These are phyloP conservation scores for Blastobotrys buckinghamii DNA, from an alignment of 1,139 yeast species.

Conservation along the genomic window DNA sequence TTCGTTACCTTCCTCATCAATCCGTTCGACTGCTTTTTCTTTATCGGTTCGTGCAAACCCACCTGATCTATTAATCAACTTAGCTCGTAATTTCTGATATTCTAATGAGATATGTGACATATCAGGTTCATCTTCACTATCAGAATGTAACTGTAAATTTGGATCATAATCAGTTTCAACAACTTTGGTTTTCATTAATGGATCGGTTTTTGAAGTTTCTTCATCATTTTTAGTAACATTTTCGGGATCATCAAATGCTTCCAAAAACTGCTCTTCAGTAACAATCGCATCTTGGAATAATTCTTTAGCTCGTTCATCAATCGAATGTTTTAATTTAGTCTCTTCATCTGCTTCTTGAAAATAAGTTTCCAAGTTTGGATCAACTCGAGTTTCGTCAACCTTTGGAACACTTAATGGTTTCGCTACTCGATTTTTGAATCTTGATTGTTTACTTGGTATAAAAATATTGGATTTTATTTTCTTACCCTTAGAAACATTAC, in stretches of 20 bases:
- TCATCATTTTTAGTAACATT: slow-evolving; percentile 14
- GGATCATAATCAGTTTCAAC: slow-evolving; percentile 7
- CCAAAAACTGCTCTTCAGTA: slow-evolving; percentile 33
- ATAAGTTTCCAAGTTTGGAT: slow-evolving; percentile 1
- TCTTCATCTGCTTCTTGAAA: slow-evolving; percentile 1
- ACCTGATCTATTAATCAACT: slow-evolving; percentile 43
- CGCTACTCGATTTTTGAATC: slow-evolving; percentile 1
- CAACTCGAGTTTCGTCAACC: slow-evolving; percentile 6
- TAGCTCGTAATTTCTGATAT: slow-evolving; percentile 54
- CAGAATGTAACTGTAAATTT: slow-evolving; percentile 5
- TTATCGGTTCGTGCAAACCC: slow-evolving; percentile 44
- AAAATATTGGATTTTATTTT: background rate
- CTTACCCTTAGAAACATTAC: background rate
- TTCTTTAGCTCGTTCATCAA: slow-evolving; percentile 24
- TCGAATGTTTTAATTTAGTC: slow-evolving; percentile 9
- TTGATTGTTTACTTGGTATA: background rate
- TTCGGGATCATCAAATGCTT: slow-evolving; percentile 21
- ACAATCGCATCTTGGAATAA: slow-evolving; percentile 29
- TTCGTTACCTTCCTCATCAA: slow-evolving; percentile 63
- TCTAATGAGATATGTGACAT: slow-evolving; percentile 42
- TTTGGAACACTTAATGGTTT: background rate
- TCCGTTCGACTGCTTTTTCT: slow-evolving; percentile 60
- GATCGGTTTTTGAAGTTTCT: slow-evolving; percentile 7
- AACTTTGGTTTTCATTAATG: slow-evolving; percentile 7
- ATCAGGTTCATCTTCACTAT: slow-evolving; percentile 14